These are phyloP conservation scores for Bretziella fagacearum DNA, from an alignment of 2,329 filamentous ascomycete genomes.

Conservation along the genomic window DNA sequence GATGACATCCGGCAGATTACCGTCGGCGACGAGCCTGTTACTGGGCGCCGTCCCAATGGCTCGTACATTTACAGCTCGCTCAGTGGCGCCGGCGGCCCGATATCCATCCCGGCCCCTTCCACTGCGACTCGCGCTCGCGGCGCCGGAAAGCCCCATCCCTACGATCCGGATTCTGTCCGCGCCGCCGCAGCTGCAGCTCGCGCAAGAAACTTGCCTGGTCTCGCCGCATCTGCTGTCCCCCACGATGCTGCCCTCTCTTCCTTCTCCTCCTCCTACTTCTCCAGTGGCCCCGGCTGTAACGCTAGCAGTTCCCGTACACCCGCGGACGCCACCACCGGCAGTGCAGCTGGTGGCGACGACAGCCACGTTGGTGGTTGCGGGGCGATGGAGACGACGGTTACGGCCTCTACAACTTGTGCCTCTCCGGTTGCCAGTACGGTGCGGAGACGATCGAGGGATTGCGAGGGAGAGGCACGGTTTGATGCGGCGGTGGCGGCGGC, in stretches of 20 bases:
- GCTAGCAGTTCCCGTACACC: too few species aligned
- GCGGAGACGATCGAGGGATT: slow-evolving; percentile 11
- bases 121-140: slow-evolving; percentile 7
- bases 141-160: slow-evolving; percentile 16
- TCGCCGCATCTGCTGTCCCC: slow-evolving; percentile 15
- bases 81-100: not conserved
- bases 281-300: too few species aligned
- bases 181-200: slow-evolving; percentile 24
- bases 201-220: slow-evolving; percentile 20
- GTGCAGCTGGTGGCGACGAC: not conserved
- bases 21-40: slow-evolving; percentile 78
- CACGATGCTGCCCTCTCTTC: slow-evolving; percentile 1
- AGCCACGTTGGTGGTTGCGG: not conserved
- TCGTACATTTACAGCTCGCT: slow-evolving; percentile 12
- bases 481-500: slow-evolving; percentile 14
- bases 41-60: slow-evolving; percentile 25
- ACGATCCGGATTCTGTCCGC: slow-evolving; percentile 32
- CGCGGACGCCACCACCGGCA: not conserved
- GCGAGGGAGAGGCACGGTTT: slow-evolving; percentile 13
- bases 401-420: slow-evolving; percentile 12
- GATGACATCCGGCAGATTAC: slow-evolving; percentile 92
- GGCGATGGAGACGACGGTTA: slow-evolving; percentile 2
- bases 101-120: slow-evolving; percentile 3
- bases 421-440: slow-evolving; percentile 8
- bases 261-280: too few species aligned